These are phyloP conservation scores for Odontarrhena argentea DNA, from an alignment of 345 rosid species.

Conservation along the genomic window DNA sequence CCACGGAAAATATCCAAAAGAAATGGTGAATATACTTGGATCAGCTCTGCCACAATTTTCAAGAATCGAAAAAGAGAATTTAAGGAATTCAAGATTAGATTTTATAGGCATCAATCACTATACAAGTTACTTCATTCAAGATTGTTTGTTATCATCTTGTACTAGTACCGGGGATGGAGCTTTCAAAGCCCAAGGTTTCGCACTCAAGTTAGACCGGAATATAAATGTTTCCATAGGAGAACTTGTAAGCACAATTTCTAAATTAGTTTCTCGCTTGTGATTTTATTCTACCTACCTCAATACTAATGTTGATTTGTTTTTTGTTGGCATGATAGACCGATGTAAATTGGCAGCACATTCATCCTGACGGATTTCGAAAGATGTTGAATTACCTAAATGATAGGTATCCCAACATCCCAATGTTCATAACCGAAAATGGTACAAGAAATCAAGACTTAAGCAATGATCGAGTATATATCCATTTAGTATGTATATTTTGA, in stretches of 20 bases:
- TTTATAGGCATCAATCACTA: conserved; percentile 74
- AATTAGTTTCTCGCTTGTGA: background rate
- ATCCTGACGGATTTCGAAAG: conserved; percentile 49
- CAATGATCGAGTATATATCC: background rate
- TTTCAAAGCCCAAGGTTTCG: conserved; percentile 54
- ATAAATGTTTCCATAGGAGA: conserved; percentile 53
- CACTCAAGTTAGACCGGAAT: conserved; percentile 39
- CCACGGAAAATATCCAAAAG: conserved; percentile 56
- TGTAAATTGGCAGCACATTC: conserved; percentile 47
- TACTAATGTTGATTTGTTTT: background rate
- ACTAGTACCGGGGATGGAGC: conserved; percentile 49
- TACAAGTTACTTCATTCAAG: conserved; percentile 55
- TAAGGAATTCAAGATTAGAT: conserved; percentile 48
- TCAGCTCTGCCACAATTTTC: conserved; percentile 55
- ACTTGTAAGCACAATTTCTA: conserved; percentile 45
- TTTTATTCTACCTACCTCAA: background rate
- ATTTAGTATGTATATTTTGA: conserved; percentile 4
- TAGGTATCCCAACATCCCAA: conserved; percentile 49
- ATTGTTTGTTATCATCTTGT: conserved; percentile 59
- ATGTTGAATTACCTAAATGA: conserved; percentile 44
- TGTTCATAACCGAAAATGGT: conserved; percentile 61
- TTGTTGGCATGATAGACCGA: conserved; percentile 42
- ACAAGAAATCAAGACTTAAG: background rate
- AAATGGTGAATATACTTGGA: conserved; percentile 57
- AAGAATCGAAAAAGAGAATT: conserved; percentile 40